Evolutionary conservation across 2,329 filamentous ascomycete genomes (phyloP), one percentile per base, ranked within the genome.

Genomic region (Fusarium caatingaense): DNA sequence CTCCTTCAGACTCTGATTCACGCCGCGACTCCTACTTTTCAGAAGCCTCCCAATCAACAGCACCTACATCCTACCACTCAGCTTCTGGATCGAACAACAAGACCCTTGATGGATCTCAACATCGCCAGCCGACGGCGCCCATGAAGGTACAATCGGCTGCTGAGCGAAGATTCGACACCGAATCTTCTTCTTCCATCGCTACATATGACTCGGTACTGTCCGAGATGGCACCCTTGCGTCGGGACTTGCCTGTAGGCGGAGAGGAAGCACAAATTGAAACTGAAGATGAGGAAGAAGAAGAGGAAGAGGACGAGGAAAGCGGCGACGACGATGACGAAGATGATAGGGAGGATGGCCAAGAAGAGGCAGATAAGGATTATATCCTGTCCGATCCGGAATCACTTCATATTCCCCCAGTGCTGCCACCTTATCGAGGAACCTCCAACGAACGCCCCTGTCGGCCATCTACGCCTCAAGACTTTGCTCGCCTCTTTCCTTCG

Each of bases 401-500:
- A 8, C 65, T 76, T 45, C 73, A 75, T 44, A 87, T 87, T 60
- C 85, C 86, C 8, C 82, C 82, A 27, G 64, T 72, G 18, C 78
- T 92, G 55, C 89, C 88, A 9, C 79, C 85, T 54, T 91, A 90
- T 76, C 83, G 84, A 61, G 86, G 88, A 71, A 89, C 88, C 45
- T 86, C 90, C 65, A 68, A 72, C 64, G 86, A 90, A 69, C 83
- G 87, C 69, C 88, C 91, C 68, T 89, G 92, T 34, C 86, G 93
- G 28, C 88, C 94, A 13, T 93, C 94, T 3, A 94, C 91, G 2
- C 92, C 95, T 6, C 86, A 91, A 62, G 91, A 94, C 72, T 98
- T 98, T 78, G 91, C 90, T 27, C 87, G 90, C 56, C 87, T 97
- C 56, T 99, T 98, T 79, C 95, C 96, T 13, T 97, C 94, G 11